Evolutionary conservation across 768 basidiomycete species (phyloP).

Genomic region (Strobilomyces echinocephalus): DNA sequence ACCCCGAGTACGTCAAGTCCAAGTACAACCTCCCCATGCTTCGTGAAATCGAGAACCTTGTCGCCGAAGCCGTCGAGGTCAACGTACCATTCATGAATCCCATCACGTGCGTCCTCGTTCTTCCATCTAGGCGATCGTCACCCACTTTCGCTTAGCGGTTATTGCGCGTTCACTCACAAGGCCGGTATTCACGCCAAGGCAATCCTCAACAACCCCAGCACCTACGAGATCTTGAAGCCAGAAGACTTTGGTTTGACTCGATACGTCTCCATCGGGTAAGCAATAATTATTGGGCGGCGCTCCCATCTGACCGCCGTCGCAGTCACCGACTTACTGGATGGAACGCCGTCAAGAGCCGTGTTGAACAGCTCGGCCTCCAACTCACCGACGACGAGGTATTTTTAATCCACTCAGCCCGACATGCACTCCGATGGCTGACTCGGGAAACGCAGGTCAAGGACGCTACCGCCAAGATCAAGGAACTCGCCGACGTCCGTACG

Average conservation of each 20-base stretch:
- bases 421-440: conserved; percentile 3
- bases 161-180: conserved; percentile 99
- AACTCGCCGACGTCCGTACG: conserved; percentile 95
- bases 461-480: conserved; percentile 98
- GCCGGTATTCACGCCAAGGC: conserved; percentile 99
- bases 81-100: conserved; percentile 97
- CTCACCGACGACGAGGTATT: conserved; percentile 84
- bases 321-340: conserved; percentile 95
- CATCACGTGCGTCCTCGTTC: conserved; percentile 58
- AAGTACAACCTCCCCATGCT: conserved; percentile 99
- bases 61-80: conserved; percentile 98
- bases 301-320: conserved; percentile 5
- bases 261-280: conserved; percentile 93
- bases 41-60: conserved; percentile 97
- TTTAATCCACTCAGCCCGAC: background rate
- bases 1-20: conserved; percentile 98
- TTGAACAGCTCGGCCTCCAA: conserved; percentile 89
- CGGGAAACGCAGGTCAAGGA: conserved; percentile 73
- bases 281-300: background rate
- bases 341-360: conserved; percentile 99
- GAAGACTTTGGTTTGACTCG: conserved; percentile 97
- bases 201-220: conserved; percentile 97
- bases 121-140: background rate
- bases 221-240: conserved; percentile 98
- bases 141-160: conserved; percentile 58